Conservation (phyloP, 495 filamentous ascomycete species). For the Penicillium cinerascens region DNA sequence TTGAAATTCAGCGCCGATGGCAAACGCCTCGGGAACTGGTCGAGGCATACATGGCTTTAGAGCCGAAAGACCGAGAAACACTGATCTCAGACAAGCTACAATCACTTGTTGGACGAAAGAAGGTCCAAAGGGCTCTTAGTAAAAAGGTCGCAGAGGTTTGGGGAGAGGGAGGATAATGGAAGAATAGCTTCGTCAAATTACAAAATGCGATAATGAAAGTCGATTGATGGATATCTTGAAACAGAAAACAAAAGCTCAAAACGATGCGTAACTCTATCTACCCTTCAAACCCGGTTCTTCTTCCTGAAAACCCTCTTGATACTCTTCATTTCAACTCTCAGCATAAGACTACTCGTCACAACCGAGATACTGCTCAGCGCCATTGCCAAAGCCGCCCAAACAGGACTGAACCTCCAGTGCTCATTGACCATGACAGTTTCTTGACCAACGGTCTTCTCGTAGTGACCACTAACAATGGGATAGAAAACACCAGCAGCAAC, state of each 20-base stretch:
- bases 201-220: background rate
- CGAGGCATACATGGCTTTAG: slow-evolving; percentile 58
- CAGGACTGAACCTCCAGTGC: slow-evolving; percentile 63
- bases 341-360: slow-evolving; percentile 64
- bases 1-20: slow-evolving; percentile 76
- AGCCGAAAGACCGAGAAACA: slow-evolving; percentile 43
- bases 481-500: slow-evolving; percentile 81
- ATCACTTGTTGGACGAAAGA: slow-evolving; percentile 62
- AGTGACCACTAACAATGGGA: slow-evolving; percentile 53
- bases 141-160: slow-evolving; percentile 73
- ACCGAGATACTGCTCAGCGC: slow-evolving; percentile 81
- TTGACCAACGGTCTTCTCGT: slow-evolving; percentile 33
- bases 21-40: slow-evolving; percentile 67
- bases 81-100: slow-evolving; percentile 53
- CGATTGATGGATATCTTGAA: background rate
- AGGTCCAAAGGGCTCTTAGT: slow-evolving; percentile 60
- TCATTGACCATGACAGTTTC: slow-evolving; percentile 25
- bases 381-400: slow-evolving; percentile 87
- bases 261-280: background rate
- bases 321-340: slow-evolving; percentile 45
- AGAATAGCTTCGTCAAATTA: background rate
- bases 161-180: slow-evolving; percentile 39
- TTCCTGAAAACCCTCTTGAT: slow-evolving; percentile 20
- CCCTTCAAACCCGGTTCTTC: slow-evolving; percentile 7
- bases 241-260: background rate